Conservation (phyloP, 441 rosid species). For the Mallotus japonicus region DNA sequence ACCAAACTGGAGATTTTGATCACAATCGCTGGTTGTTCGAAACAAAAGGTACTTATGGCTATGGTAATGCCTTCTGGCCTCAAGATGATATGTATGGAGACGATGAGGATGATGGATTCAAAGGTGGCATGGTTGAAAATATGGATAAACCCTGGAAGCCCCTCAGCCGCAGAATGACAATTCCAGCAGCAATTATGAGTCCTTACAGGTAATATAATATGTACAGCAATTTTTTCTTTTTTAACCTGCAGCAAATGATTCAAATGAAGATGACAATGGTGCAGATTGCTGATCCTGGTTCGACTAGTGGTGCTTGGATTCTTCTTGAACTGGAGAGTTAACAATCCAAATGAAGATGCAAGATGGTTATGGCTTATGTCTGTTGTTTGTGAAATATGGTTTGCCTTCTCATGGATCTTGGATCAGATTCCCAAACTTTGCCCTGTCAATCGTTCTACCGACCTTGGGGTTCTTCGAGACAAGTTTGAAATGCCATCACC, state of each 20-base stretch:
- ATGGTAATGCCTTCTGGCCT: constrained; percentile 84
- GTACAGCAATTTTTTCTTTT: too few relatives aligned
- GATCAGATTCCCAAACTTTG: constrained; percentile 80
- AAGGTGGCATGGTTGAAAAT: constrained; percentile 51
- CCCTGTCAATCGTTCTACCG: constrained; percentile 80
- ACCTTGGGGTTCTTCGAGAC: constrained; percentile 69
- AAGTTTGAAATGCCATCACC: constrained; percentile 89
- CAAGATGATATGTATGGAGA: constrained; percentile 61
- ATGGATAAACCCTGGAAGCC: constrained; percentile 92
- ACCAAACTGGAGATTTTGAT: constrained; percentile 83
- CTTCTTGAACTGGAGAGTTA: constrained; percentile 77
- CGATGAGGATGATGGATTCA: constrained; percentile 53
- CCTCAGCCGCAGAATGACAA: constrained; percentile 55
- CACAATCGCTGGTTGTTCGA: constrained; percentile 86
- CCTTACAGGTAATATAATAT: constrained; percentile 59
- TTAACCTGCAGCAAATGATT: not conserved
- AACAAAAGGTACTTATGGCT: constrained; percentile 79
- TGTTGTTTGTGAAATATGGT: constrained; percentile 76
- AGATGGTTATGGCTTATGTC: constrained; percentile 90
- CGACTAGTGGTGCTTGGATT: constrained; percentile 62
- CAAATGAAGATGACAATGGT: not conserved
- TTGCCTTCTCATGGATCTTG: constrained; percentile 92
- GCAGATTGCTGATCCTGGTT: constrained; percentile 49
- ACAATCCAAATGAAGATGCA: constrained; percentile 74
- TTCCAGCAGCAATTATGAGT: constrained; percentile 62